Percentiles rank a stretch among this genome's conserved stretches.
phyloP scores from a whole-genome alignment of 768 basidiomycete genomes.

The Strobilomyces confusus region DNA sequence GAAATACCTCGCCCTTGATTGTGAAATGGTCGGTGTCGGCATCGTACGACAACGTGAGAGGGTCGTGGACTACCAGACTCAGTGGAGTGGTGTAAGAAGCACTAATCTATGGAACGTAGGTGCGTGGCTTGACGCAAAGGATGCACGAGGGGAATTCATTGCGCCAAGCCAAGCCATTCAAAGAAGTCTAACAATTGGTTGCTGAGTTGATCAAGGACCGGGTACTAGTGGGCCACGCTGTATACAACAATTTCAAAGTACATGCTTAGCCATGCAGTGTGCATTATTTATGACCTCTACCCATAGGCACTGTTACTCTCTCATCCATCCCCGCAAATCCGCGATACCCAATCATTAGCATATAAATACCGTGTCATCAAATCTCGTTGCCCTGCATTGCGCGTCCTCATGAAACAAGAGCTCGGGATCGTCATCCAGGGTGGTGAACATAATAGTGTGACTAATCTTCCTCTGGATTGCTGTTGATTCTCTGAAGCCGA shows the following conservation, averaged over 20 bases:
- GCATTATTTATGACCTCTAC: not conserved
- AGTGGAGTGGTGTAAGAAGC: constrained; percentile 32
- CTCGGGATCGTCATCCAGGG: constrained; percentile 75
- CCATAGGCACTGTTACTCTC: constrained; percentile 60
- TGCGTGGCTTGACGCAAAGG: constrained; percentile 5
- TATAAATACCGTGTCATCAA: constrained; percentile 58
- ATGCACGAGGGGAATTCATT: not conserved
- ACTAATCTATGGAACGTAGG: constrained; percentile 52
- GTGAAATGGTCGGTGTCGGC: constrained; percentile 39
- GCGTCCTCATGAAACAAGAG: constrained; percentile 76
- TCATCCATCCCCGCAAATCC: constrained; percentile 57
- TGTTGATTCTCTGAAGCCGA: not conserved
- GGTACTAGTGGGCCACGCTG: constrained; percentile 86
- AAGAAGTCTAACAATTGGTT: too few species aligned
- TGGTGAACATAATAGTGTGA: constrained; percentile 88
- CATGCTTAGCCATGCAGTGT: not conserved
- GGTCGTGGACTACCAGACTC: constrained; percentile 91
- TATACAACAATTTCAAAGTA: constrained; percentile 85
- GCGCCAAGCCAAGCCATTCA: constrained; percentile 65
- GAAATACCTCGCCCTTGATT: constrained; percentile 83
- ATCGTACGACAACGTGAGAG: constrained; percentile 75
- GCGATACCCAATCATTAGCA: constrained; percentile 69
- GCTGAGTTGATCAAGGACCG: constrained; percentile 72
- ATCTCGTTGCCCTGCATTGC: constrained; percentile 65
- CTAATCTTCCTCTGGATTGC: not conserved